phyloP scores from a whole-genome alignment of 2,329 filamentous ascomycete species.

The Aschersonia sp. region DNA sequence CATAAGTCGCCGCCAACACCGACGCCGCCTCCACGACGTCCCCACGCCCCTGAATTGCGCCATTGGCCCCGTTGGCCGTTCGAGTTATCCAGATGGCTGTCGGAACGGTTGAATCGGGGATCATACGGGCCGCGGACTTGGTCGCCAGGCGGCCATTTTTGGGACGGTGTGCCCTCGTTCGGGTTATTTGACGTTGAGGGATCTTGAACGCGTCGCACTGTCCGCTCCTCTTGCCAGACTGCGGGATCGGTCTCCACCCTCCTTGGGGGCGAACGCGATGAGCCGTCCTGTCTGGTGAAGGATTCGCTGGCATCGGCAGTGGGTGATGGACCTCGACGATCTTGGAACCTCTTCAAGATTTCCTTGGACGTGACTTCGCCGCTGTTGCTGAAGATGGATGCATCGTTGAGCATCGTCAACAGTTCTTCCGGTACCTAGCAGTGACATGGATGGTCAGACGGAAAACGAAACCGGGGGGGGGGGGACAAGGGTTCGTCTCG shows the following conservation, averaged over 20 bases:
- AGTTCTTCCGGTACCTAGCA: constrained; percentile 93
- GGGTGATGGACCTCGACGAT: constrained; percentile 50
- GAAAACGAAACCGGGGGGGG: neutral
- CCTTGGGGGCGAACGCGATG: constrained; percentile 36
- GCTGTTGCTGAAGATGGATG: constrained; percentile 63
- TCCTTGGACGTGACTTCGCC: constrained; percentile 93
- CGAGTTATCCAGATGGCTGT: constrained; percentile 23
- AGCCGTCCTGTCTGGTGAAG: constrained; percentile 43
- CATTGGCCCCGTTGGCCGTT: constrained; percentile 36
- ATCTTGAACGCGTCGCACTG: constrained; percentile 64
- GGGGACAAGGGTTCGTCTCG: neutral
- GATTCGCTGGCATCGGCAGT: constrained; percentile 38
- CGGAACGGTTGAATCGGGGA: constrained; percentile 27
- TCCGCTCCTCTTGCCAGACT: constrained; percentile 70
- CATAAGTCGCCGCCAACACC: constrained; percentile 32
- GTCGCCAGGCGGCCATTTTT: constrained; percentile 28
- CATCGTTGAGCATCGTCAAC: constrained; percentile 72
- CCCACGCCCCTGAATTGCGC: constrained; percentile 39
- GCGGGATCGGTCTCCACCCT: constrained; percentile 80
- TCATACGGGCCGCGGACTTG: constrained; percentile 27
- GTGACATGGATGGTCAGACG: neutral
- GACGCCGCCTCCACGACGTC: constrained; percentile 32
- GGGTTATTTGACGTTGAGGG: constrained; percentile 26
- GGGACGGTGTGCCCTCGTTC: constrained; percentile 32
- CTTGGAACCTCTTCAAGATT: constrained; percentile 84